Percentiles rank a stretch among this genome's conserved stretches.
These are phyloP conservation scores for Pulveroboletus sp. DNA, from an alignment of 768 basidiomycete genomes.

Conservation along the genomic window DNA sequence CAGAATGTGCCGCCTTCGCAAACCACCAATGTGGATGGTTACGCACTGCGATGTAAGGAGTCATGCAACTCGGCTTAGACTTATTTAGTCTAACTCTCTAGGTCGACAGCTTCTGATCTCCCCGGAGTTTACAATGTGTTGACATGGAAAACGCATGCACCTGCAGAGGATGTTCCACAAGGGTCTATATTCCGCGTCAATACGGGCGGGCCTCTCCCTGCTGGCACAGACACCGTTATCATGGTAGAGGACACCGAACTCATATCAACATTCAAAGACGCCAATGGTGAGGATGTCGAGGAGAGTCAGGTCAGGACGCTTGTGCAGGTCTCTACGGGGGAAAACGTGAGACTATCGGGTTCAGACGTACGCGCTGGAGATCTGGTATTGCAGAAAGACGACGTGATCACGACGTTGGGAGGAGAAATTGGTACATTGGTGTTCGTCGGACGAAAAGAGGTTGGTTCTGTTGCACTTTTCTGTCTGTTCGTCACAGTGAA, in stretches of 20 bases:
- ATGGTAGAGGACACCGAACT: slow-evolving; percentile 93
- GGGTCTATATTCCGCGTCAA: slow-evolving; percentile 63
- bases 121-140: slow-evolving; percentile 66
- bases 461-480: slow-evolving; percentile 24
- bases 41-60: slow-evolving; percentile 68
- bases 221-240: slow-evolving; percentile 71
- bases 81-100: not conserved
- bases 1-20: slow-evolving; percentile 56
- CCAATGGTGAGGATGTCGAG: slow-evolving; percentile 45
- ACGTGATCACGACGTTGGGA: slow-evolving; percentile 57
- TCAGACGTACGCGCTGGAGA: slow-evolving; percentile 71
- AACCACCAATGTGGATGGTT: slow-evolving; percentile 87
- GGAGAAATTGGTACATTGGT: slow-evolving; percentile 82
- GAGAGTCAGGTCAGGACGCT: slow-evolving; percentile 70
- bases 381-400: slow-evolving; percentile 57
- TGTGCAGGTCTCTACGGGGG: slow-evolving; percentile 53
- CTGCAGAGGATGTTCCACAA: slow-evolving; percentile 36
- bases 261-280: slow-evolving; percentile 44
- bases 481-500: not conserved
- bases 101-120: slow-evolving; percentile 49
- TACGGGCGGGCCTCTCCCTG: slow-evolving; percentile 78
- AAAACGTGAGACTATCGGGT: slow-evolving; percentile 71
- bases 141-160: slow-evolving; percentile 43
- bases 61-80: not conserved
- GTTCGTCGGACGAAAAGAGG: slow-evolving; percentile 73